Conservation (phyloP, 495 filamentous ascomycete species). For the Copromyces sp. region DNA sequence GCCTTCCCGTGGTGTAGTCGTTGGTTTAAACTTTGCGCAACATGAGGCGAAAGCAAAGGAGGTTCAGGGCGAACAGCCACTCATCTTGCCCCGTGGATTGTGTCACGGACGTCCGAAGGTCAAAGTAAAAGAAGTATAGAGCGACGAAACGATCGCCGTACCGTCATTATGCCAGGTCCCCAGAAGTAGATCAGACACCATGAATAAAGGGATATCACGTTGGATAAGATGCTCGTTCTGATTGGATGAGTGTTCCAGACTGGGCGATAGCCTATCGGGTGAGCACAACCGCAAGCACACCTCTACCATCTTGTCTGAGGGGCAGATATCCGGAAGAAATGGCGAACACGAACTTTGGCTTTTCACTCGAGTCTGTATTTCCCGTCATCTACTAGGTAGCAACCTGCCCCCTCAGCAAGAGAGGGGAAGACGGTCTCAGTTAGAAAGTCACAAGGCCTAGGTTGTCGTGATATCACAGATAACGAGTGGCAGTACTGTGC, state of each 20-base stretch:
- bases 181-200: neutral
- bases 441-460: neutral
- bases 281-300: neutral
- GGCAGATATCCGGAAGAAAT: neutral
- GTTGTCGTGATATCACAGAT: neutral
- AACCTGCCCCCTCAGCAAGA: neutral
- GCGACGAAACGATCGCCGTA: neutral
- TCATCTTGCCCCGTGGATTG: neutral
- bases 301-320: neutral
- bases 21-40: neutral
- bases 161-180: neutral
- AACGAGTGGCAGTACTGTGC: neutral
- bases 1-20: neutral
- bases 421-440: neutral
- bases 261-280: neutral
- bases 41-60: neutral
- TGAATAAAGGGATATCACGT: neutral
- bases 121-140: neutral
- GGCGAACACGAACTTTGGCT: neutral
- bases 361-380: neutral
- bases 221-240: neutral
- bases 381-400: neutral
- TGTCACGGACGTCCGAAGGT: neutral
- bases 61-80: neutral
- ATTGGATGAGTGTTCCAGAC: neutral